These are phyloP conservation scores for Zea mays DNA, from an alignment of 176 grass and related monocot species.

Conservation along the genomic window Zm-B73-REFERENCE-NAM-5.0 NC_050097.1:28601501-28602000, in stretches of 20 bases:
- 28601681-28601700: constrained; percentile 66
- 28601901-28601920: constrained; percentile 86
- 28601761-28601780: constrained; percentile 60
- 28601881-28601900: constrained; percentile 79
- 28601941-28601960: constrained; percentile 30
- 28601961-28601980: background rate
- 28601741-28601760: constrained; percentile 61
- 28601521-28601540: too few relatives aligned
- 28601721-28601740: constrained; percentile 63
- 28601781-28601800: constrained; percentile 8
- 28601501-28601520: too few relatives aligned
- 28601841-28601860: constrained; percentile 56
- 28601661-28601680: constrained; percentile 69
- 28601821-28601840: constrained; percentile 42
- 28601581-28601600: too few relatives aligned
- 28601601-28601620: background rate
- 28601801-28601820: background rate
- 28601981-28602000: background rate
- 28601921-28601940: constrained; percentile 94
- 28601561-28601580: too few relatives aligned
- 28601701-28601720: constrained; percentile 96
- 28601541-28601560: too few relatives aligned
- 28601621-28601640: constrained; percentile 57
- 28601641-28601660: constrained; percentile 64
- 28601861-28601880: constrained; percentile 94